Base-by-base conservation (phyloP, 2,329 filamentous ascomycete genomes). In the Cladorrhinum sp. region DNA sequence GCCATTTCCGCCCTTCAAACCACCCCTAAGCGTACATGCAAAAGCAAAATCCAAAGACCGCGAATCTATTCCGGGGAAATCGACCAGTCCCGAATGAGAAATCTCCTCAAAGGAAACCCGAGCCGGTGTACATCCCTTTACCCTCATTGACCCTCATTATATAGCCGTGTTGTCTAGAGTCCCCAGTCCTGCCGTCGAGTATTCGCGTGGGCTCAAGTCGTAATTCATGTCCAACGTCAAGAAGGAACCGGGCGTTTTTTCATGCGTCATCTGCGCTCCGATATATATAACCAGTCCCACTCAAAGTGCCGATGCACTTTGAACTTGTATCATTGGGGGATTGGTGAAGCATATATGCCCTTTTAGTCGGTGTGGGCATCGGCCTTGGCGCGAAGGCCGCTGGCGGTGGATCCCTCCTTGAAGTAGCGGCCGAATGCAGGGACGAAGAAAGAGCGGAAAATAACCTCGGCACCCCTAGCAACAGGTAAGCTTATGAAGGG, bases 381-480 rank as follows among this genome's bases (percentile, higher is more conserved):
- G 76, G 88, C 92, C 85, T 95, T 92, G 71, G 91, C 89, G 69
- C 92, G 91, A 72, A 97, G 89, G 79, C 92, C 91, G 75, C 91
- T 86, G 70, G 92, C 90, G 71, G 92, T 91, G 64, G 90, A 90
- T 72, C 84, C 84, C 70, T 76, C 69, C 70, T 81, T 78, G 84
- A 98, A 99, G 87, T 97, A 96, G 78, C 92, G 92, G 76, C 91
- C 85, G 75, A 98, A 89, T 71, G 96, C 86, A 70, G 95, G 95
- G 75, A 91, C 87, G 75, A 99, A 79, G 85, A 98, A 91, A 66
- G 93, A 96, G 78, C 91, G 90, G 91, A 98, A 99, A 80, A 99
- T 84, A 73, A 98, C 80, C 78, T 98, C 92, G 72, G 95, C 93
- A 75, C 95, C 95, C 75, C 95, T 98, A 66, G 54, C 66, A 41